Percentiles rank a stretch among this genome's conserved stretches.
phyloP scores from a whole-genome alignment of 768 basidiomycete species.

The Agaricus sinodeliciosus region DNA sequence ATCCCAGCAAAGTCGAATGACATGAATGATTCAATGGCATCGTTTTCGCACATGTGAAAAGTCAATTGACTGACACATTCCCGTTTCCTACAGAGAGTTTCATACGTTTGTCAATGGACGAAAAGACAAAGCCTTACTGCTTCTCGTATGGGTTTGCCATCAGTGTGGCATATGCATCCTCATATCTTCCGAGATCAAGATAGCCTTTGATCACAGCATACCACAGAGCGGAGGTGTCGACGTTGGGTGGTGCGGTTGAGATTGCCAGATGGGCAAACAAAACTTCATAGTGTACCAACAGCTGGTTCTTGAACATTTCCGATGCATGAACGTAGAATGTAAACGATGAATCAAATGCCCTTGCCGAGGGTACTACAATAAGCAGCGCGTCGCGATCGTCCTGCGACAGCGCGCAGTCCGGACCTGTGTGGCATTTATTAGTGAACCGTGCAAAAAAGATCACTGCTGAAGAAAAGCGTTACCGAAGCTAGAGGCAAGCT shows the following conservation, averaged over 20 bases:
- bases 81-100: constrained; percentile 49
- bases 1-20: constrained; percentile 81
- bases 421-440: constrained; percentile 25
- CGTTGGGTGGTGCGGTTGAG: constrained; percentile 49
- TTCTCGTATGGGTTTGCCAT: constrained; percentile 69
- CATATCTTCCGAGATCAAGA: constrained; percentile 67
- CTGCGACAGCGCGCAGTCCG: constrained; percentile 40
- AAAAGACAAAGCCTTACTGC: constrained; percentile 49
- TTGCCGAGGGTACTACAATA: constrained; percentile 51
- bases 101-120: constrained; percentile 5
- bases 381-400: constrained; percentile 63
- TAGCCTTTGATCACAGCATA: constrained; percentile 69
- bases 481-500: constrained; percentile 74
- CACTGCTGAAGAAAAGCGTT: constrained; percentile 16
- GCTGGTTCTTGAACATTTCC: constrained; percentile 60
- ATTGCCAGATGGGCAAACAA: constrained; percentile 76
- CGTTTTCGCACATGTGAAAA: constrained; percentile 88
- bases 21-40: constrained; percentile 72
- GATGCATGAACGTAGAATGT: constrained; percentile 75
- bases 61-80: constrained; percentile 80
- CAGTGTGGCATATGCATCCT: constrained; percentile 82
- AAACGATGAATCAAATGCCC: constrained; percentile 53
- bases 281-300: constrained; percentile 55
- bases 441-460: not conserved
- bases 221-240: constrained; percentile 71